phyloP scores from a whole-genome alignment of 495 filamentous ascomycete species.

The Aspergillus ellipticus region DNA sequence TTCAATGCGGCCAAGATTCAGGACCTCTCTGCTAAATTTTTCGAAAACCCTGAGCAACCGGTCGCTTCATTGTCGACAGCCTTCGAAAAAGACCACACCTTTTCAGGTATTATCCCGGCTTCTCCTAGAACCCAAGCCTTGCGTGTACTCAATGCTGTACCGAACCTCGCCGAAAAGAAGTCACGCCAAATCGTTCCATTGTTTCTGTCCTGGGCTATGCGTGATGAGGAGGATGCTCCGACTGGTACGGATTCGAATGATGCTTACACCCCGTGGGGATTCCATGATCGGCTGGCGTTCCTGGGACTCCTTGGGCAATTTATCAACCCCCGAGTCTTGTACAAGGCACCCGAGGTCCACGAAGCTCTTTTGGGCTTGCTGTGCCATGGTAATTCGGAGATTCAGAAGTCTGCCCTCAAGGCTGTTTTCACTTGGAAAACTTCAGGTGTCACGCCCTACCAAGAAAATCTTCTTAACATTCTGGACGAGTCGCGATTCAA shows the following conservation, averaged over 20 bases:
- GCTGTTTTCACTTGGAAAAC: slow-evolving; percentile 87
- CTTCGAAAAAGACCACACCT: slow-evolving; percentile 32
- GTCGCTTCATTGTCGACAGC: slow-evolving; percentile 24
- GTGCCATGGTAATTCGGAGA: slow-evolving; percentile 80
- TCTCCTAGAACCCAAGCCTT: slow-evolving; percentile 71
- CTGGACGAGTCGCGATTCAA: slow-evolving; percentile 88
- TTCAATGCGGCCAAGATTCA: slow-evolving; percentile 63
- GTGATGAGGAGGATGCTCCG: slow-evolving; percentile 46
- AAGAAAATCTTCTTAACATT: slow-evolving; percentile 82
- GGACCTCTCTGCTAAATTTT: slow-evolving; percentile 32
- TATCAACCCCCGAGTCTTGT: slow-evolving; percentile 77
- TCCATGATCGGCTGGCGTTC: slow-evolving; percentile 77
- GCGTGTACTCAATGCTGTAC: slow-evolving; percentile 68
- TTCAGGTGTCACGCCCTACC: slow-evolving; percentile 67
- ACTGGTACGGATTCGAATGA: slow-evolving; percentile 25
- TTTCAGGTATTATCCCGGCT: slow-evolving; percentile 32
- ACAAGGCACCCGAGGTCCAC: slow-evolving; percentile 72
- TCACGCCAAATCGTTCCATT: slow-evolving; percentile 82
- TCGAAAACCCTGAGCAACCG: slow-evolving; percentile 21
- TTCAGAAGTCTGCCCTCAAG: slow-evolving; percentile 80
- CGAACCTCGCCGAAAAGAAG: slow-evolving; percentile 74
- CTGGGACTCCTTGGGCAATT: slow-evolving; percentile 82
- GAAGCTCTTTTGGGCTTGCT: slow-evolving; percentile 67
- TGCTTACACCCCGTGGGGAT: slow-evolving; percentile 42
- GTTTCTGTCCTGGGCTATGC: slow-evolving; percentile 70